Conservation (phyloP, 352 stramenopile species). For the Phytophthora citrophthora region DNA sequence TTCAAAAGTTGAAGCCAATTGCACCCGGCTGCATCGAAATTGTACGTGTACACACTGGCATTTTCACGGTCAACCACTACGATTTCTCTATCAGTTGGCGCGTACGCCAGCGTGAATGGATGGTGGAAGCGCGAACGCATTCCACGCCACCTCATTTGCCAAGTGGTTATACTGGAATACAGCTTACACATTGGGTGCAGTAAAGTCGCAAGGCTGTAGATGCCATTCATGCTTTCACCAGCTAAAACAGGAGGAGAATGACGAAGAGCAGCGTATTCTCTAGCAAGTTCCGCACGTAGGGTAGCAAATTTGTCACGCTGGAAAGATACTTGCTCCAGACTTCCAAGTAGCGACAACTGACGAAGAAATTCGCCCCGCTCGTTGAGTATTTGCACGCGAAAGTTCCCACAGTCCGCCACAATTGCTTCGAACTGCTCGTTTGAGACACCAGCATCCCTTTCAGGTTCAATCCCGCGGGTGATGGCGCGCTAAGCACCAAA, state of each 20-base stretch:
- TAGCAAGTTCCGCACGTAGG: conserved; percentile 33
- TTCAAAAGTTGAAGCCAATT: conserved; percentile 42
- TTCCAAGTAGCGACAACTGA: conserved; percentile 57
- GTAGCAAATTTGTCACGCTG: conserved; percentile 43
- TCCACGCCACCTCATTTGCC: conserved; percentile 35
- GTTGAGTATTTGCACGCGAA: conserved; percentile 73
- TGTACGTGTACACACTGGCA: conserved; percentile 53
- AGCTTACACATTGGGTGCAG: conserved; percentile 48
- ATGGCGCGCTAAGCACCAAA: conserved; percentile 42
- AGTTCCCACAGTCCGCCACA: conserved; percentile 70
- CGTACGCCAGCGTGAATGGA: conserved; percentile 43
- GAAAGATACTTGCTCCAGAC: conserved; percentile 44
- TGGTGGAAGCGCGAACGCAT: conserved; percentile 53
- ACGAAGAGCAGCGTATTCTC: conserved; percentile 39
- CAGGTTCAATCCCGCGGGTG: conserved; percentile 38
- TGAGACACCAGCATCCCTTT: conserved; percentile 38
- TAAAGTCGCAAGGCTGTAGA: conserved; percentile 44
- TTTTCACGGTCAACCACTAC: conserved; percentile 66
- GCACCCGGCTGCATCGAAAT: conserved; percentile 49
- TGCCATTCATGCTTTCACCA: conserved; percentile 30
- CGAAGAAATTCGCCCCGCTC: conserved; percentile 59
- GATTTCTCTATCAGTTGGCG: conserved; percentile 42
- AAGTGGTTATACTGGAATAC: conserved; percentile 47
- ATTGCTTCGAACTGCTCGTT: conserved; percentile 79
- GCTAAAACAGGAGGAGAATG: conserved; percentile 24